phyloP scores from a whole-genome alignment of 306 rosid genomes.

The Prinsepia uniflora region DNA sequence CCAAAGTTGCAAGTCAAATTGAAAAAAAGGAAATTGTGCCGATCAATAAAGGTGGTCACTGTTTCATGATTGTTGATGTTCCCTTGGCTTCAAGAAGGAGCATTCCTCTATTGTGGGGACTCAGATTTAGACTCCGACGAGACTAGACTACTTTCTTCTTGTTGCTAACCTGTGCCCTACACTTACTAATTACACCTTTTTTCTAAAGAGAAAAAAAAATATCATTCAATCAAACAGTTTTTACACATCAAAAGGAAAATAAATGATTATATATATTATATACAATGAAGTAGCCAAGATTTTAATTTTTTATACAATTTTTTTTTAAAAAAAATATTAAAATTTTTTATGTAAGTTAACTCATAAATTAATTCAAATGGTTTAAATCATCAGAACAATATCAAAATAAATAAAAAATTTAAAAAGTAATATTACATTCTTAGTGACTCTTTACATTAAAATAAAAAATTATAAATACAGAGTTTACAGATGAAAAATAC shows the following conservation, averaged over 20 bases:
- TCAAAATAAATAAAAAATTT: too few species aligned
- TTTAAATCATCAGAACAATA: too few species aligned
- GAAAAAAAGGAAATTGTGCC: constrained; percentile 9
- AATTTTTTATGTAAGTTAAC: too few species aligned
- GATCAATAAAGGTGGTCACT: constrained; percentile 17
- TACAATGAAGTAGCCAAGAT: too few species aligned
- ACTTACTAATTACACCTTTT: background rate
- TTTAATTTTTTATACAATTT: too few species aligned
- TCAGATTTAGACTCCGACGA: background rate
- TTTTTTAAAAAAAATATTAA: too few species aligned
- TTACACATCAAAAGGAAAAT: background rate
- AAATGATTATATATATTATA: background rate
- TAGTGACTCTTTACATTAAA: too few species aligned
- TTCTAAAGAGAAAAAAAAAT: background rate
- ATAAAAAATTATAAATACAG: too few species aligned
- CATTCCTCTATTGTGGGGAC: constrained; percentile 27
- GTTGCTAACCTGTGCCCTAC: background rate
- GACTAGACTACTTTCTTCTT: background rate
- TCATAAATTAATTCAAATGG: too few species aligned
- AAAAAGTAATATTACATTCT: too few species aligned
- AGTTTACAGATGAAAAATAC: too few species aligned
- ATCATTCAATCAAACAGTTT: background rate
- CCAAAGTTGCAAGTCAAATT: constrained; percentile 12
- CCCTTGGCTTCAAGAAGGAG: constrained; percentile 45
- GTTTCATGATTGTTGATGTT: constrained; percentile 39